These are phyloP conservation scores for Cryptococcus sp. DNA, from an alignment of 1,284 basidiomycete species.

Conservation along the genomic window DNA sequence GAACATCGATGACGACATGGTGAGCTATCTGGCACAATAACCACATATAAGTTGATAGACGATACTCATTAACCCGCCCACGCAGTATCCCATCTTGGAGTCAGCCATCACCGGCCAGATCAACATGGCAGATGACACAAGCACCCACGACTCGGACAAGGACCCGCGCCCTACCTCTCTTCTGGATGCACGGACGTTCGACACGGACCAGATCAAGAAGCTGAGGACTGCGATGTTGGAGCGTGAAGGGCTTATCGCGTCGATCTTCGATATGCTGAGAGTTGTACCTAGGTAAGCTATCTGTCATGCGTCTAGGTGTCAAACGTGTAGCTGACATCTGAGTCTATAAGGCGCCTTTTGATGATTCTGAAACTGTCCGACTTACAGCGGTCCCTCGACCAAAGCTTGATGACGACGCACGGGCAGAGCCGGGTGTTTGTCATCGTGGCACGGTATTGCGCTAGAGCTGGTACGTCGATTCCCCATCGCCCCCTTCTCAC, in stretches of 20 bases:
- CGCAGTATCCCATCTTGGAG: constrained; percentile 61
- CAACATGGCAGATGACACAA: constrained; percentile 40
- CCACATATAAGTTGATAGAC: background rate
- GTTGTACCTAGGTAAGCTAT: constrained; percentile 66
- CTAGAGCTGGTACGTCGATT: constrained; percentile 42
- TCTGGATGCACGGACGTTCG: constrained; percentile 64
- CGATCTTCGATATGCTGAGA: constrained; percentile 78
- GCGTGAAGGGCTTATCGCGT: constrained; percentile 72
- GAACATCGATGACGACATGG: constrained; percentile 80
- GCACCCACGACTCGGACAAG: constrained; percentile 47
- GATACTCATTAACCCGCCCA: constrained; percentile 1
- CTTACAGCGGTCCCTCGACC: constrained; percentile 62
- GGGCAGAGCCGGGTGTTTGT: constrained; percentile 78
- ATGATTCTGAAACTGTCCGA: constrained; percentile 56
- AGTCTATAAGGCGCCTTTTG: constrained; percentile 37
- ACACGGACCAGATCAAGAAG: constrained; percentile 67
- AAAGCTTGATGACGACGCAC: constrained; percentile 57
- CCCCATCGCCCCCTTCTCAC: background rate
- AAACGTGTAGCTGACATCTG: too few relatives aligned
- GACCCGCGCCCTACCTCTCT: constrained; percentile 63
- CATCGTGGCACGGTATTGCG: constrained; percentile 87
- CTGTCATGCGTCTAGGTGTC: background rate
- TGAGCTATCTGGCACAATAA: constrained; percentile 47
- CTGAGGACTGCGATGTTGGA: constrained; percentile 63
- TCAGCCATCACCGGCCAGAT: constrained; percentile 72